Evolutionary conservation across 768 basidiomycete species (phyloP).

Genomic region (Boletus rufocinnamomeus): DNA sequence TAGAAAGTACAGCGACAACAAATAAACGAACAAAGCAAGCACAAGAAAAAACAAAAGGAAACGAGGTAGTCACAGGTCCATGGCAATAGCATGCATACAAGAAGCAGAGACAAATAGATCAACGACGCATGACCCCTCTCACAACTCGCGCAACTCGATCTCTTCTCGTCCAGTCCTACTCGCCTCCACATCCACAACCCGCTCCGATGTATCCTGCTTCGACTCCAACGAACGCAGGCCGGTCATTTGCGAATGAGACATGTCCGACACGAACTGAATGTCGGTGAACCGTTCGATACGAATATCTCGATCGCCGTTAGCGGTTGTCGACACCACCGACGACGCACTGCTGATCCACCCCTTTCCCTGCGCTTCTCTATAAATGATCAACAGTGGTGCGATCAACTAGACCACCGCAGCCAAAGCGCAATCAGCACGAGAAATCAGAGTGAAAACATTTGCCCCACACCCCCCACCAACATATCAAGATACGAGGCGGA

Average conservation of each 20-base stretch:
- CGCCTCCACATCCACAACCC: conserved; percentile 54
- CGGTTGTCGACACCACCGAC: conserved; percentile 3
- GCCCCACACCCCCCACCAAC: neutral
- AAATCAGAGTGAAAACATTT: neutral
- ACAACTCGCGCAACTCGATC: conserved; percentile 14
- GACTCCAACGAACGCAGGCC: conserved; percentile 9
- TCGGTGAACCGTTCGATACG: conserved; percentile 24
- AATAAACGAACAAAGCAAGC: neutral
- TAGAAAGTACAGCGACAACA: neutral
- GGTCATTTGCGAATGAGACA: neutral
- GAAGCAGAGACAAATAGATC: neutral
- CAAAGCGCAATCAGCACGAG: conserved; percentile 5
- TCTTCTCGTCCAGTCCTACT: conserved; percentile 46
- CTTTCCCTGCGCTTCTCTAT: conserved; percentile 40
- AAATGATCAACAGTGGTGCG: conserved; percentile 41
- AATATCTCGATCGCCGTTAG: conserved; percentile 4
- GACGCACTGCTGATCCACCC: conserved; percentile 35
- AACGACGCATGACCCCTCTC: neutral
- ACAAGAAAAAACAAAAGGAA: neutral
- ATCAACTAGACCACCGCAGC: conserved; percentile 31
- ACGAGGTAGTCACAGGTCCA: neutral
- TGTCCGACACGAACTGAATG: conserved; percentile 27
- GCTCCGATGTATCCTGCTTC: conserved; percentile 8
- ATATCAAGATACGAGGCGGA: neutral
- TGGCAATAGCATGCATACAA: neutral